Base-by-base conservation (phyloP, 495 filamentous ascomycete species). In the Tricharina praecox region DNA sequence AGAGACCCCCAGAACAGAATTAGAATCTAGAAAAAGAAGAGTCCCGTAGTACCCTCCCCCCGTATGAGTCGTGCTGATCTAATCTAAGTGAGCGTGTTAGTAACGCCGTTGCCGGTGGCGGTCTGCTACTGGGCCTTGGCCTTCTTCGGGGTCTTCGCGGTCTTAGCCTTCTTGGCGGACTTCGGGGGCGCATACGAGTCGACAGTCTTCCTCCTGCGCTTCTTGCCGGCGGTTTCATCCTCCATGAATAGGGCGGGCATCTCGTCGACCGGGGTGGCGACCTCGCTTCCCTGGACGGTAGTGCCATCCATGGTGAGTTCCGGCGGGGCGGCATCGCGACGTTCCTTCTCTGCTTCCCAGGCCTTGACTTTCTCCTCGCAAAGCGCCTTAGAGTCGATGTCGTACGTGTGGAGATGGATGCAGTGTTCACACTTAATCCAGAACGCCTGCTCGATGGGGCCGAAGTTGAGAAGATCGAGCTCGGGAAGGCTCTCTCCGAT, bases 401-500 rank as follows among this genome's bases (percentile, higher is more conserved):
- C 47, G 8, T 59, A 50, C 9, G 36, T 32, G 38, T 70, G 67
- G 23, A 65, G 60, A 2, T 65, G 58, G 4, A 52, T 55, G 46
- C 70, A 74, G 19, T 37, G 36, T 7, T 56, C 53, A 49, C 74
- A 77, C 30, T 66, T 63, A 32, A 77, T 64, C 44, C 69, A 76
- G 52, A 68, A 75, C 0, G 70, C 70, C 37, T 70, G 64, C 0
- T 41, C 47, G 11, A 60, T 62, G 0, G 60, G 57, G 0, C 58
- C 59, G 42, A 72, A 73, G 0, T 63, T 66, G 0, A 76, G 61
- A 15, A 66, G 53, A 41, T 76, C 66, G 48, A 65, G 72, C 53
- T 75, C 72, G 3, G 62, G 53, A 9, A 72, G 55, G 30, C 55
- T 70, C 4, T 71, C 69, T 3, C 71, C 74, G 2, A 79, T 48